Evolutionary conservation across 1,284 basidiomycete genomes (phyloP).

Genomic region (Trichosporon faecale): DNA sequence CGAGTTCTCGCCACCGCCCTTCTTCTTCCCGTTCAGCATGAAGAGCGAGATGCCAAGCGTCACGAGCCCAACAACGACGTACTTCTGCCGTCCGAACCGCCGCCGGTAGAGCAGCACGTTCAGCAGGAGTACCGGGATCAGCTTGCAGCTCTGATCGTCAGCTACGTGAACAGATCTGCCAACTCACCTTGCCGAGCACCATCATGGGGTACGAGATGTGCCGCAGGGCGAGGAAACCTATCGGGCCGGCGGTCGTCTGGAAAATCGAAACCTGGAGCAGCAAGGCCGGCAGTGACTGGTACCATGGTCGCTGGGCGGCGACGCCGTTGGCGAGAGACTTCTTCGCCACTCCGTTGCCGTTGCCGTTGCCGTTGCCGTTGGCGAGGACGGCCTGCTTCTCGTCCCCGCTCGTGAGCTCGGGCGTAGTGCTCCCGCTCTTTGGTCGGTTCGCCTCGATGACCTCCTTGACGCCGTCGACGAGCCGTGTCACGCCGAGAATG

Average conservation of each 20-base stretch:
- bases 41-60: conserved; percentile 91
- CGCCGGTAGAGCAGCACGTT: conserved; percentile 69
- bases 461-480: conserved; percentile 17
- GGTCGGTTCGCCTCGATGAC: conserved; percentile 19
- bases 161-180: neutral
- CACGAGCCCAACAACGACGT: conserved; percentile 86
- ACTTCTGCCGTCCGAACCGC: conserved; percentile 88
- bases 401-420: neutral
- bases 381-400: neutral
- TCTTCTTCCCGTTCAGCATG: conserved; percentile 67
- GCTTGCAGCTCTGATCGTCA: conserved; percentile 73
- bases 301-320: conserved; percentile 34
- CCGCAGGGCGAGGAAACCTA: conserved; percentile 88
- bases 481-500: conserved; percentile 32
- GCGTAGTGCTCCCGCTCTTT: conserved; percentile 36
- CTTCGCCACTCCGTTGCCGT: neutral
- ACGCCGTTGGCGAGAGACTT: conserved; percentile 8
- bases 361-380: neutral
- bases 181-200: conserved; percentile 78
- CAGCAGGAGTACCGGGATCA: conserved; percentile 59
- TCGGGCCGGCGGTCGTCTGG: conserved; percentile 87
- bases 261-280: conserved; percentile 78
- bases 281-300: conserved; percentile 54
- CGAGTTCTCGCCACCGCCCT: conserved; percentile 45
- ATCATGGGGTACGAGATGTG: conserved; percentile 98